phyloP scores from a whole-genome alignment of 805 yeast species.

The Cyberlindnera lachancei region DNA sequence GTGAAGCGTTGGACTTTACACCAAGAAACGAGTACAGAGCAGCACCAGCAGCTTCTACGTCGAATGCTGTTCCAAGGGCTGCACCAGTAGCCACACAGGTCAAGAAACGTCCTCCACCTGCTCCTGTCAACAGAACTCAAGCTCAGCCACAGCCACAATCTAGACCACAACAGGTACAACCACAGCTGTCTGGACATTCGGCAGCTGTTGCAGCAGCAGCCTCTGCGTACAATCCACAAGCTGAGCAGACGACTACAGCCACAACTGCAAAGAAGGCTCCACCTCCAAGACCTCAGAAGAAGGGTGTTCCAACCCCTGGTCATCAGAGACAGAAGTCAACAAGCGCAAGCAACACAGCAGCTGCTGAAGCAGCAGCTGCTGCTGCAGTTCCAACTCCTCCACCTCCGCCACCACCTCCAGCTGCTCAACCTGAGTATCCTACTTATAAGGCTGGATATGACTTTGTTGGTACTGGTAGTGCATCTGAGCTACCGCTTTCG shows the following conservation, averaged over 20 bases:
- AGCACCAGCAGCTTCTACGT: constrained; percentile 1
- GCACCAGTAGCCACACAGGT: constrained; percentile 24
- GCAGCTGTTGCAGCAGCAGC: constrained; percentile 28
- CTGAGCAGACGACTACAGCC: constrained; percentile 22
- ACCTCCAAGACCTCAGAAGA: constrained; percentile 23
- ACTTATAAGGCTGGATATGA: constrained; percentile 82
- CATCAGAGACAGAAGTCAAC: constrained; percentile 31
- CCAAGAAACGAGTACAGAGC: constrained; percentile 19
- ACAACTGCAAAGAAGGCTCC: constrained; percentile 16
- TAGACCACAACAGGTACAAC: constrained; percentile 6
- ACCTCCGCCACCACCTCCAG: constrained; percentile 70
- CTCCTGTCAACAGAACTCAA: constrained; percentile 19
- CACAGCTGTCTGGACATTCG: constrained; percentile 1
- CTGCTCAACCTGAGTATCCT: constrained; percentile 58
- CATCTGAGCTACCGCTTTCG: constrained; percentile 70
- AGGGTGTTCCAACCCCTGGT: constrained; percentile 17
- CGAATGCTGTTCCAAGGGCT: constrained; percentile 14
- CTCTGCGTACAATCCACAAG: constrained; percentile 29
- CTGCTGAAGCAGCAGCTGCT: constrained; percentile 21
- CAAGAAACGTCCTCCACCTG: constrained; percentile 13
- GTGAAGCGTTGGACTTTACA: constrained; percentile 22
- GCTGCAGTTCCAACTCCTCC: constrained; percentile 52
- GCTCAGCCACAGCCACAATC: no score
- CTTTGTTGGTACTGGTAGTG: constrained; percentile 77
- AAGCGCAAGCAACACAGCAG: constrained; percentile 58